Base-by-base conservation (phyloP, 345 rosid genomes). In the Rhodomyrtus tomentosa region DNA sequence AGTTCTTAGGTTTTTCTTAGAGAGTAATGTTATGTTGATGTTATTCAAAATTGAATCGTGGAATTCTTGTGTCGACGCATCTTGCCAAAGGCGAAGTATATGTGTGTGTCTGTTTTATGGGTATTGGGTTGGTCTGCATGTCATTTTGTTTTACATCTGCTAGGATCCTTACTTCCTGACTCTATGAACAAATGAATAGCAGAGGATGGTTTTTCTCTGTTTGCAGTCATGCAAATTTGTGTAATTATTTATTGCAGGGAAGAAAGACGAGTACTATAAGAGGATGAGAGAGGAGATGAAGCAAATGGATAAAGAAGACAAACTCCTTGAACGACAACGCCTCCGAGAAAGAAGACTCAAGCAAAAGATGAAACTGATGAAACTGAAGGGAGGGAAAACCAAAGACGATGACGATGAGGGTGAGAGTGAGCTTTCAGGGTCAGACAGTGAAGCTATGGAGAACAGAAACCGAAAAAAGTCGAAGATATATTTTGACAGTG, bases 211-310 rank as follows among this genome's bases (percentile, higher is more conserved):
- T 10, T 29, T 10, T 8, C 16, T 54, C 81, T 22, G 50, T 18
- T 13, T 73, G 12, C 11, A 10, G 25, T 82, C 29, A 7, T 45
- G 50, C 42, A 9, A 62, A 16, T 62, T 62, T 62, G 11, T 62
- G 24, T 32, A 32, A 20, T 62, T 29, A 0, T 62, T 29, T 89
- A 21, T 50, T 84, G 89, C 90, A 96, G 99, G 86, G 85, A 87
- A 89, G 85, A 93, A 87, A 85, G 88, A 87, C 5, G 93, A 93
- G 56, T 91, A 85, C 87, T 95, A 93, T 83, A 90, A 89, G 92
- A 96, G 89, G 86, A 74, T 92, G 89, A 92, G 95, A 87, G 98
- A 91, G 84, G 92, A 93, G 88, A 83, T 96, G 94, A 95, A 92
- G 91, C 88, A 80, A 74, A 96, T 84, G 1, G 98, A 96, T 90